Conservation (phyloP, 441 rosid species). For the Biscutella auriculata region DNA sequence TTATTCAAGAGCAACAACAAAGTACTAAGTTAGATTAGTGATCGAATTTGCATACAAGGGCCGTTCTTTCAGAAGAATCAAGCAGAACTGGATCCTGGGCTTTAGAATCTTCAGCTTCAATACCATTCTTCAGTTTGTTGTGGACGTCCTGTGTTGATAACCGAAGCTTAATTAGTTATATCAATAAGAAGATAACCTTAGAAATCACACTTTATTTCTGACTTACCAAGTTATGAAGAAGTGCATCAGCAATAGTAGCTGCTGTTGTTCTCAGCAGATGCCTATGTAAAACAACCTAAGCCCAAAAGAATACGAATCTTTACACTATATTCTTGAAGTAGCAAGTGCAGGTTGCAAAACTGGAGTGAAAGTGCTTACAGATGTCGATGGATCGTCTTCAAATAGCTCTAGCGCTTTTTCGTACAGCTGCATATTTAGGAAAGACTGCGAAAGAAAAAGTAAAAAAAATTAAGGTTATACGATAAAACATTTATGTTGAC, state of each 20-base stretch:
- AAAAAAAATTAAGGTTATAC: not conserved
- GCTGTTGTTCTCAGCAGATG: constrained; percentile 82
- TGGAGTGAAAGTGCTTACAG: constrained; percentile 45
- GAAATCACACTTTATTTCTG: constrained; percentile 6
- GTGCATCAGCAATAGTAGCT: constrained; percentile 55
- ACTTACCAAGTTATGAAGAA: constrained; percentile 64
- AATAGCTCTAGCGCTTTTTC: constrained; percentile 85
- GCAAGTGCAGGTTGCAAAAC: not conserved
- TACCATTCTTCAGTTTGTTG: constrained; percentile 77
- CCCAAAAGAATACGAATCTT: constrained; percentile 15
- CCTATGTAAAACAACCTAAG: constrained; percentile 77
- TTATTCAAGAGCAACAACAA: not conserved
- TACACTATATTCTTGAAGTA: not conserved
- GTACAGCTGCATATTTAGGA: constrained; percentile 80
- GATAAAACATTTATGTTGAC: too few species aligned
- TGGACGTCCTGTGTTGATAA: constrained; percentile 42
- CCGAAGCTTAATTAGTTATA: constrained; percentile 8
- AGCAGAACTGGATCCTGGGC: constrained; percentile 37
- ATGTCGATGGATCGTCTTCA: constrained; percentile 76
- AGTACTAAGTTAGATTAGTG: not conserved
- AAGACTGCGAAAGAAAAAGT: constrained; percentile 44
- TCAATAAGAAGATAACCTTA: not conserved
- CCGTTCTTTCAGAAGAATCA: constrained; percentile 51
- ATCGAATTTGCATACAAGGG: constrained; percentile 42
- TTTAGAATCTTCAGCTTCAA: constrained; percentile 54